Conservation (phyloP, 192 early-diverging fungal species). For the Obelidium mucronatum region DNA sequence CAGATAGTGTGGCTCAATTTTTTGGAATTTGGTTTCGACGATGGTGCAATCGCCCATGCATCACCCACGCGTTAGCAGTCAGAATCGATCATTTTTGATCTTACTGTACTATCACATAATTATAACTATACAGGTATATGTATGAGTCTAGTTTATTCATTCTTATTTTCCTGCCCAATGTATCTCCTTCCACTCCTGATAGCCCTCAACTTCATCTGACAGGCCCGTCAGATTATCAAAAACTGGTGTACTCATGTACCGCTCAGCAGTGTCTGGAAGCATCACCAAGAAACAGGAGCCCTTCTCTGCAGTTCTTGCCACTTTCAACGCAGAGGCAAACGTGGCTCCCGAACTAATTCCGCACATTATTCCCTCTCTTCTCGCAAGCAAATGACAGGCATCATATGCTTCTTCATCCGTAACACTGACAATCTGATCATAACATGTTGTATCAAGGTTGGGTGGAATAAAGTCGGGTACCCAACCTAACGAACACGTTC, state of each 20-base stretch:
- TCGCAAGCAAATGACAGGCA: conserved; percentile 36
- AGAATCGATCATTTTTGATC: no score
- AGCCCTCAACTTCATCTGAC: conserved; percentile 4
- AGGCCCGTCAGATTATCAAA: conserved; percentile 42
- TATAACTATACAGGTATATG: background rate
- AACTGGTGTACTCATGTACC: conserved; percentile 42
- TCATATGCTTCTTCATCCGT: conserved; percentile 41
- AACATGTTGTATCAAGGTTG: conserved; percentile 29
- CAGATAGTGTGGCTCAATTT: no score
- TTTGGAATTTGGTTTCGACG: background rate
- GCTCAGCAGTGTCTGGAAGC: conserved; percentile 45
- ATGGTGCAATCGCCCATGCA: background rate
- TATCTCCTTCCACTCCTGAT: background rate
- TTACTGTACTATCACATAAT: no score
- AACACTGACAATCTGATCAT: conserved; percentile 8
- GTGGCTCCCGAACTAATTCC: conserved; percentile 46
- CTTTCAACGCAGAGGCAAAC: conserved; percentile 33
- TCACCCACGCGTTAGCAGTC: no score
- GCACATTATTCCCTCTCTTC: conserved; percentile 44
- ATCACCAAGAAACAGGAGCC: conserved; percentile 39
- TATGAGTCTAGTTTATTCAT: background rate
- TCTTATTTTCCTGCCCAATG: background rate
- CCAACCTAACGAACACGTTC: no score
- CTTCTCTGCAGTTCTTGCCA: conserved; percentile 34
- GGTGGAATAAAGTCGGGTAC: conserved; percentile 42